These are phyloP conservation scores for Colletotrichum sp. DNA, from an alignment of 2,329 filamentous ascomycete species.

Conservation along the genomic window DNA sequence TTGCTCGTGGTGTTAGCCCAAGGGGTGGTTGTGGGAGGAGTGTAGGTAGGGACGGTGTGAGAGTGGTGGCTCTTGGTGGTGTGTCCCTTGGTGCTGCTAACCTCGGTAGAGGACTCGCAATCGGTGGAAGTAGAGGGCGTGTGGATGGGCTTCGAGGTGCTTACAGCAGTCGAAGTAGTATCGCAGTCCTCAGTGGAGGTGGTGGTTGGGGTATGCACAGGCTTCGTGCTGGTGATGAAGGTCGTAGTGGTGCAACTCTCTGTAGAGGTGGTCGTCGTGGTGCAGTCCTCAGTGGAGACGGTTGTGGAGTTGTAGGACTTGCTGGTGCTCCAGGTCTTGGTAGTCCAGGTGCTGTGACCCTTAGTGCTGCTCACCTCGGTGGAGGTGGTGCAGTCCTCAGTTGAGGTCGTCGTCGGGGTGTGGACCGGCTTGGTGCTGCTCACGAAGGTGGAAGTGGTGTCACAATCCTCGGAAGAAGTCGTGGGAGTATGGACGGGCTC, in stretches of 20 bases:
- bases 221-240: not conserved
- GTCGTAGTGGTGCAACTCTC: not conserved
- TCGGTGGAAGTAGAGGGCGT: not conserved
- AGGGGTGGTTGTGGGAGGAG: not conserved
- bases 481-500: not conserved
- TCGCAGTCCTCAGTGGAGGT: not conserved
- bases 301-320: not conserved
- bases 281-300: not conserved
- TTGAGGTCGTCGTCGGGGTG: not conserved
- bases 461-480: not conserved
- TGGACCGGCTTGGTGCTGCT: not conserved
- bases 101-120: not conserved
- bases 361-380: not conserved
- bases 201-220: not conserved
- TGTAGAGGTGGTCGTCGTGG: not conserved
- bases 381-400: not conserved
- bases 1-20: not conserved
- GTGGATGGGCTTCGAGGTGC: not conserved
- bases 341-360: not conserved
- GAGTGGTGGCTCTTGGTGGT: not conserved
- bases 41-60: slow-evolving; percentile 3
- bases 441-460: not conserved
- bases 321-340: not conserved
- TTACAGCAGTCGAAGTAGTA: not conserved
- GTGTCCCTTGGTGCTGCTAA: not conserved